A percentile compares a stretch with the other conserved stretches of the same genome.
phyloP scores from a whole-genome alignment of 257 asterid species.

The Fraxinus anomala region DNA sequence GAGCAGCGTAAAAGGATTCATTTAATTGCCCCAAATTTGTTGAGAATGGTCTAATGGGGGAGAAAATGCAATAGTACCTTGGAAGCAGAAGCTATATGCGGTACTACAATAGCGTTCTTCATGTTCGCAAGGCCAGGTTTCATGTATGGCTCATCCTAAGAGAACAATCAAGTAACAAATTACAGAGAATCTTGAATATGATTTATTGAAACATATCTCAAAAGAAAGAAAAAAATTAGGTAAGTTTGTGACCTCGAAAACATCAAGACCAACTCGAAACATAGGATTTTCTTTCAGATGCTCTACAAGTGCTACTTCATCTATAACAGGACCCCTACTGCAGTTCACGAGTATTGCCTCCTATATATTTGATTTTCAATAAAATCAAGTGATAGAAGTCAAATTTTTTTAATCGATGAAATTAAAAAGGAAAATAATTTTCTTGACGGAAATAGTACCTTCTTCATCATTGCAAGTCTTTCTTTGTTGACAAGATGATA shows the following conservation, averaged over 20 bases:
- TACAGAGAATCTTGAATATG: background rate
- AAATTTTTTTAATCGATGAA: background rate
- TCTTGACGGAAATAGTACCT: constrained; percentile 43
- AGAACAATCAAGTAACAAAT: constrained; percentile 7
- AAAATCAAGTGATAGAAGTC: background rate
- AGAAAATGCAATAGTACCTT: constrained; percentile 45
- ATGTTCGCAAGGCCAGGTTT: constrained; percentile 87
- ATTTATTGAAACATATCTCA: background rate
- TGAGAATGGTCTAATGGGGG: background rate
- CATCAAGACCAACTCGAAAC: constrained; percentile 99
- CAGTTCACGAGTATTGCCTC: constrained; percentile 93
- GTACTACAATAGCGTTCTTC: constrained; percentile 90
- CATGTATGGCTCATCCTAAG: constrained; percentile 92
- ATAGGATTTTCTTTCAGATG: constrained; percentile 88
- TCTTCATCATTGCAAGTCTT: constrained; percentile 88
- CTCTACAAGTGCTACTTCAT: constrained; percentile 94
- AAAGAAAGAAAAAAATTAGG: background rate
- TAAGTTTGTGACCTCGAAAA: constrained; percentile 70
- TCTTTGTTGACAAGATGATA: constrained; percentile 92
- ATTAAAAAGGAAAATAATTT: background rate
- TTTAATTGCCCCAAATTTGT: background rate
- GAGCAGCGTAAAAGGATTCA: background rate
- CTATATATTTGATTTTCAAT: constrained; percentile 32
- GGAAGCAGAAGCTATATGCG: constrained; percentile 98
- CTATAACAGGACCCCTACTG: constrained; percentile 95